A percentile compares a stretch with the other conserved stretches of the same genome.
Evolutionary conservation across 2,329 filamentous ascomycete genomes (phyloP).

Genomic region (Cladorrhinum sp.): DNA sequence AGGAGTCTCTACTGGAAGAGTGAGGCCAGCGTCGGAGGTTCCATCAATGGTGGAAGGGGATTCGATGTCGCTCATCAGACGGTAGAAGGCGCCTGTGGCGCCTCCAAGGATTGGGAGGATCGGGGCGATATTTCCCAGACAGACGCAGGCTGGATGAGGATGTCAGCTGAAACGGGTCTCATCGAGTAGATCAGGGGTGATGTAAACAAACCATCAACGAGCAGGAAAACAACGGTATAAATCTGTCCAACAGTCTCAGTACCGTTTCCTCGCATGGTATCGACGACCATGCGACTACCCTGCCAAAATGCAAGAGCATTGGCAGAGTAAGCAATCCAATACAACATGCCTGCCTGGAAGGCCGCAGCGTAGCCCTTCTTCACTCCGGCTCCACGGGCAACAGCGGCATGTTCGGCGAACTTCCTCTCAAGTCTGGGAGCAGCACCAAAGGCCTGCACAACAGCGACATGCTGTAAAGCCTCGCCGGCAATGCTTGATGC

Average conservation of each 20-base stretch:
- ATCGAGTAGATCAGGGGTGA: not conserved
- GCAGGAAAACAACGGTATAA: constrained; percentile 53
- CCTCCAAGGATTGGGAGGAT: constrained; percentile 59
- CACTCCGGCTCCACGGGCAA: constrained; percentile 50
- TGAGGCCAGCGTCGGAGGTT: constrained; percentile 32
- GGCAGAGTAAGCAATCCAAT: constrained; percentile 65
- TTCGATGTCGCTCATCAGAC: constrained; percentile 57
- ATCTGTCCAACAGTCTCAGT: constrained; percentile 36
- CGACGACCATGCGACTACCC: constrained; percentile 52
- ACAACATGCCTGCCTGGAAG: constrained; percentile 58
- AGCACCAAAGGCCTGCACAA: constrained; percentile 63
- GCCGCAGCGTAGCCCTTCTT: constrained; percentile 57
- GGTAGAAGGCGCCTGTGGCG: constrained; percentile 56
- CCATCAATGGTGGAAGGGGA: constrained; percentile 31
- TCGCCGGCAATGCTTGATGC: constrained; percentile 63
- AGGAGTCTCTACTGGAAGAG: constrained; percentile 42
- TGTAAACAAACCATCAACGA: constrained; percentile 44
- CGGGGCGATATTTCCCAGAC: constrained; percentile 61
- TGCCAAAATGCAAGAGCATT: constrained; percentile 69
- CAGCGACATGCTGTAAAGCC: constrained; percentile 55
- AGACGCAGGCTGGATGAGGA: constrained; percentile 48
- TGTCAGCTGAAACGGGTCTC: constrained; percentile 11
- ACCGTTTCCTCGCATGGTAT: constrained; percentile 21
- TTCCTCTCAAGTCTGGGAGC: constrained; percentile 56
- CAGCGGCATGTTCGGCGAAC: constrained; percentile 51